Percentiles rank a stretch among this genome's conserved stretches.
These are phyloP conservation scores for Lactarius evosmus DNA, from an alignment of 768 basidiomycete genomes.

Conservation along the genomic window DNA sequence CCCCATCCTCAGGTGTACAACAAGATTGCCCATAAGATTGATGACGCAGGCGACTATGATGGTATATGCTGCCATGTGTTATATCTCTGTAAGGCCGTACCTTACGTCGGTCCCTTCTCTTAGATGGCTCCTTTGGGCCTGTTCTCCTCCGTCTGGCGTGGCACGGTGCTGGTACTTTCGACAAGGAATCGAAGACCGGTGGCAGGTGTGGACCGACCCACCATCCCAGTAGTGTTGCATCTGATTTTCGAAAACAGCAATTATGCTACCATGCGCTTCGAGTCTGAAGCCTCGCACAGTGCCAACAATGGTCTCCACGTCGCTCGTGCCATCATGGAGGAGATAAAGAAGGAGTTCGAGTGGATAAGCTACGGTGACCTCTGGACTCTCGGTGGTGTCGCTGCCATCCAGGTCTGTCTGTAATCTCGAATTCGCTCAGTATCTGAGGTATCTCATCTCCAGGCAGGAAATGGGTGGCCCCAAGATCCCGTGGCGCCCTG, in stretches of 20 bases:
- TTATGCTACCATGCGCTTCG: slow-evolving; percentile 98
- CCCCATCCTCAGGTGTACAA: slow-evolving; percentile 72
- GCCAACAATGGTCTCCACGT: slow-evolving; percentile 82
- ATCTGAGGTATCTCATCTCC: background rate
- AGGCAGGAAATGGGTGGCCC: slow-evolving; percentile 85
- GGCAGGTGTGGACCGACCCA: slow-evolving; percentile 54
- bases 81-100: slow-evolving; percentile 3
- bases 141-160: slow-evolving; percentile 88
- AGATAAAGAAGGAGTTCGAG: slow-evolving; percentile 80
- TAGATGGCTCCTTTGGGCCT: slow-evolving; percentile 88
- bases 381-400: slow-evolving; percentile 94
- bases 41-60: slow-evolving; percentile 70
- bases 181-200: slow-evolving; percentile 71
- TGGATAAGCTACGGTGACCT: slow-evolving; percentile 97
- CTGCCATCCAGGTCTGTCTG: slow-evolving; percentile 67
- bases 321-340: slow-evolving; percentile 80
- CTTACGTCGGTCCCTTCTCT: slow-evolving; percentile 21
- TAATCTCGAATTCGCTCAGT: background rate
- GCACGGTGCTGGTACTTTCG: slow-evolving; percentile 93
- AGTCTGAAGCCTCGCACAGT: slow-evolving; percentile 78
- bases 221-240: slow-evolving; percentile 19
- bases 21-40: slow-evolving; percentile 76
- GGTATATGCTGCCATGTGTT: slow-evolving; percentile 46
- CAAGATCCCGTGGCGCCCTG: slow-evolving; percentile 89
- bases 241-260: slow-evolving; percentile 51